Base-by-base conservation (phyloP, 306 rosid genomes). In the Castanea crenata region DNA sequence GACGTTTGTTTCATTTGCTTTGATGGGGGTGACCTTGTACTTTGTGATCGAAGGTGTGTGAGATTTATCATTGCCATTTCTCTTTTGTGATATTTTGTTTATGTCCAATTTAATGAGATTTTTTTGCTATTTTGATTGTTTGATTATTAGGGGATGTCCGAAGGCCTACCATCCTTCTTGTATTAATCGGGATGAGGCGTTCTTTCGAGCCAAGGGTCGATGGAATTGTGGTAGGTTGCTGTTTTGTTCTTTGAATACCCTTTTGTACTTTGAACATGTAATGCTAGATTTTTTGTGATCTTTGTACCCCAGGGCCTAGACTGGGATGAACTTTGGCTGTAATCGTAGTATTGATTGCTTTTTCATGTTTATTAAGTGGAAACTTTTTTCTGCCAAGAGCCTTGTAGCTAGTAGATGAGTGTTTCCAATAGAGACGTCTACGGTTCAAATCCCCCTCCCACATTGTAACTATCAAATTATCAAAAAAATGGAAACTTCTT, bases 1-100 rank as follows among this genome's bases (percentile, higher is more conserved):
- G 99, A 96, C 32, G 99, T 96, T 75, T 96, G 99, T 79, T 96
- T 96, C 89, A 93, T 96, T 89, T 96, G 99, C 89, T 96, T 96
- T 41, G 99, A 96, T 54, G 99, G 99, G 70, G 99, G 99, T 61
- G 94, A 91, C 55, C 98, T 96, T 25, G 99, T 96, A 77, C 99
- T 96, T 49, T 96, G 99, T 52, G 98, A 93, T 74, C 91, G 97
- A 78, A 91, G 99, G 99, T 96, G 75, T 73, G 79, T 73, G 80
- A 35, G 54, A 49, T 49, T 85, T 74, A 69, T 71, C 77, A n/a
- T 51, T 32, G 31, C 4, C 14, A 14, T 58, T 6, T 76, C 14
- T 73, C 74, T 25, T 49, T 4, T 61, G 20, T 5, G 13, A 31
- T n/a, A 4, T 55, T 27, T 76, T 21, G 58, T 74, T 52, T 69